phyloP scores from a whole-genome alignment of 768 basidiomycete species.

The Mycena indigotica region DNA sequence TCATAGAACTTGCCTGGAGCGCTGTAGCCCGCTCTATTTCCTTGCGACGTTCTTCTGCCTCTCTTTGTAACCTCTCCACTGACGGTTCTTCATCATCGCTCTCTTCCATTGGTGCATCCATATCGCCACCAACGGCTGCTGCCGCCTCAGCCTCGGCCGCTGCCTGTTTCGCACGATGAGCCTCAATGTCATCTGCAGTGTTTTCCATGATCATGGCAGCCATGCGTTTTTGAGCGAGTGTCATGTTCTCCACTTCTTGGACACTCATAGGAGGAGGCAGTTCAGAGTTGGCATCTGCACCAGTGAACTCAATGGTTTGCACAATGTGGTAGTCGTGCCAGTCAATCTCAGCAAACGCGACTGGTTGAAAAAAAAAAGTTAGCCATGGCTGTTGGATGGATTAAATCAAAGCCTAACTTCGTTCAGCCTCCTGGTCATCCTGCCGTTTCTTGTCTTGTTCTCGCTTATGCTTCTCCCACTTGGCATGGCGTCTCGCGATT shows the following conservation, averaged over 20 bases:
- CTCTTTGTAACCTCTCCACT: slow-evolving; percentile 60
- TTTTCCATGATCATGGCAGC: slow-evolving; percentile 98
- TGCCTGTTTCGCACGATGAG: slow-evolving; percentile 77
- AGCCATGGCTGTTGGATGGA: slow-evolving; percentile 9
- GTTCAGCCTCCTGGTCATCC: slow-evolving; percentile 91
- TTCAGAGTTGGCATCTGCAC: slow-evolving; percentile 86
- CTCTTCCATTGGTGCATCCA: slow-evolving; percentile 51
- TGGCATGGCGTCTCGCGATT: slow-evolving; percentile 73
- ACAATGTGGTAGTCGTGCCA: slow-evolving; percentile 99
- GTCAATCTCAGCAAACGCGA: slow-evolving; percentile 95
- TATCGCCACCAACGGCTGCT: slow-evolving; percentile 58
- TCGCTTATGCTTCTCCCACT: slow-evolving; percentile 84
- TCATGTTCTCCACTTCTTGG: slow-evolving; percentile 94
- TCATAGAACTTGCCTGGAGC: slow-evolving; percentile 76
- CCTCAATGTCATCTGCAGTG: slow-evolving; percentile 83
- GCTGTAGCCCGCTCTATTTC: slow-evolving; percentile 79
- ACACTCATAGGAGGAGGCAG: slow-evolving; percentile 96
- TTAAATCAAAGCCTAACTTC: slow-evolving; percentile 51
- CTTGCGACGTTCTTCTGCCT: slow-evolving; percentile 69
- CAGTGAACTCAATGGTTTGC: slow-evolving; percentile 96
- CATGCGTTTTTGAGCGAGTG: slow-evolving; percentile 96
- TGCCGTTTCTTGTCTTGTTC: slow-evolving; percentile 85
- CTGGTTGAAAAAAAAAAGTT: no score
- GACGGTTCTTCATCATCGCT: slow-evolving; percentile 77
- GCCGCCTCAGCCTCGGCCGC: slow-evolving; percentile 86